phyloP scores from a whole-genome alignment of 2,329 filamentous ascomycete species.

The Stagonosporopsis chrysanthemi region DNA sequence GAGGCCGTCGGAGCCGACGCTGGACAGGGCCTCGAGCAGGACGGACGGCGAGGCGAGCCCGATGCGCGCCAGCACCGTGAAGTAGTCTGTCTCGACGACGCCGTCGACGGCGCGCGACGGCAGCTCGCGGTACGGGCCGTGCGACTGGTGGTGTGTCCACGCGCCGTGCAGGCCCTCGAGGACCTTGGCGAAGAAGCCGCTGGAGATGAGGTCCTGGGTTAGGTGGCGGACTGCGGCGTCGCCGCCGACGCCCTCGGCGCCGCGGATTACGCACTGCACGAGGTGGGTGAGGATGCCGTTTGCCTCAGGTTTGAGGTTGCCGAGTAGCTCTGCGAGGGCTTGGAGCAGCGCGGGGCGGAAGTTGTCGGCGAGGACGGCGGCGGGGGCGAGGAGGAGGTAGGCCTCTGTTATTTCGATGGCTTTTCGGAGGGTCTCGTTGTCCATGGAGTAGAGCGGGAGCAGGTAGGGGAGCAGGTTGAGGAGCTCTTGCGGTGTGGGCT shows the following conservation, averaged over 20 bases:
- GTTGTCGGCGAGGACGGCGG: constrained; percentile 54
- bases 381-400: constrained; percentile 57
- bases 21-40: constrained; percentile 65
- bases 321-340: constrained; percentile 54
- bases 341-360: constrained; percentile 52
- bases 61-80: constrained; percentile 81
- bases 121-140: constrained; percentile 72
- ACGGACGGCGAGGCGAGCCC: constrained; percentile 74
- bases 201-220: constrained; percentile 63
- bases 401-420: constrained; percentile 59
- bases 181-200: constrained; percentile 64
- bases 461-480: constrained; percentile 55
- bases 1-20: constrained; percentile 28
- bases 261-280: constrained; percentile 58
- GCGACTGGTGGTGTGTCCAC: constrained; percentile 72
- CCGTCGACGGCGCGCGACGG: constrained; percentile 74
- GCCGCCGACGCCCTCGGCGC: constrained; percentile 60
- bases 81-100: constrained; percentile 83
- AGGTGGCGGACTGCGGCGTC: constrained; percentile 59
- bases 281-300: constrained; percentile 57
- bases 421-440: constrained; percentile 57
- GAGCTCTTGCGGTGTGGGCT: constrained; percentile 52
- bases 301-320: constrained; percentile 57
- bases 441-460: constrained; percentile 57
- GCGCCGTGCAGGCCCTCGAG: constrained; percentile 53